Conservation (phyloP, 106 monocot species). For the Platanthera guangdongensis region DNA sequence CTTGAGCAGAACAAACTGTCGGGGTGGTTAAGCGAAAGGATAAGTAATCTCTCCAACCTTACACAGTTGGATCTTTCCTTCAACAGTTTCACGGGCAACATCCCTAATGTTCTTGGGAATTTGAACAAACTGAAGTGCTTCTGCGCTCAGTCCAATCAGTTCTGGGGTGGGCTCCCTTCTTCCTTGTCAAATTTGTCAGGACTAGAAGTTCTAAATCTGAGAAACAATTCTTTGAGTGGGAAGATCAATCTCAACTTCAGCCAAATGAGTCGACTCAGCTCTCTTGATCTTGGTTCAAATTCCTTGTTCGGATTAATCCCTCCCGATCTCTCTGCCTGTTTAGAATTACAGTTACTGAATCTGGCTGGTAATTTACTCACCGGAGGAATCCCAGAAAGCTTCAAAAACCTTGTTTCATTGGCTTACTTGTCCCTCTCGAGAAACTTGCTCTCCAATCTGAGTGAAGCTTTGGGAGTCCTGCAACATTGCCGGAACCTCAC, state of each 20-base stretch:
- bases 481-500: slow-evolving; percentile 59
- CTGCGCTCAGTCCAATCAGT: slow-evolving; percentile 27
- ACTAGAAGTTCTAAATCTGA: slow-evolving; percentile 40
- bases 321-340: slow-evolving; percentile 30
- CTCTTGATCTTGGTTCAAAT: slow-evolving; percentile 71
- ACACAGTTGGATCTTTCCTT: slow-evolving; percentile 53
- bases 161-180: slow-evolving; percentile 48
- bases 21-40: slow-evolving; percentile 22
- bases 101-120: slow-evolving; percentile 55
- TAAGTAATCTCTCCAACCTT: slow-evolving; percentile 66
- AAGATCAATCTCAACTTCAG: slow-evolving; percentile 43
- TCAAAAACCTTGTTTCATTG: slow-evolving; percentile 41
- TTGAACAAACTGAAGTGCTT: slow-evolving; percentile 37
- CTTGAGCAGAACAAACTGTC: slow-evolving; percentile 39
- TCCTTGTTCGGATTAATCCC: slow-evolving; percentile 48
- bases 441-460: slow-evolving; percentile 50
- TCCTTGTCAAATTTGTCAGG: slow-evolving; percentile 41
- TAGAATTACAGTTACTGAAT: slow-evolving; percentile 41
- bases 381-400: slow-evolving; percentile 65
- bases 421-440: slow-evolving; percentile 47
- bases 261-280: slow-evolving; percentile 25
- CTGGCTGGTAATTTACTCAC: slow-evolving; percentile 48
- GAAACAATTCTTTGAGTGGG: slow-evolving; percentile 58
- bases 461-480: slow-evolving; percentile 42
- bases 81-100: slow-evolving; percentile 50